Conservation (phyloP, 768 basidiomycete genomes). For the Termitomyces sp. region DNA sequence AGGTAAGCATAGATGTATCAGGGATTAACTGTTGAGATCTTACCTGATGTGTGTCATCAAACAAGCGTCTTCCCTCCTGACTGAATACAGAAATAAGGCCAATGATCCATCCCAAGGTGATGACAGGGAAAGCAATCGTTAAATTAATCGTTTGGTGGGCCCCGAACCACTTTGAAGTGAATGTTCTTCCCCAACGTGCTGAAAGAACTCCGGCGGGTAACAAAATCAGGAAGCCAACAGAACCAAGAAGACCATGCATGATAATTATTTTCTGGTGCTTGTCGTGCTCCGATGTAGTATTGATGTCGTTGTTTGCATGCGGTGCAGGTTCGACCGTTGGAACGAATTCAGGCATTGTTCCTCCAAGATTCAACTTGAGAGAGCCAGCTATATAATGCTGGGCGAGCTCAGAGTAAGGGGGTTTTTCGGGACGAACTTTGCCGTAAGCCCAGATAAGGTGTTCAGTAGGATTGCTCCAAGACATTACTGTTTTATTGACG, state of each 20-base stretch:
- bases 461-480: conserved; percentile 19
- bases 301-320: background rate
- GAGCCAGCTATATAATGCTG: conserved; percentile 29
- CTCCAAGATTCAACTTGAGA: conserved; percentile 27
- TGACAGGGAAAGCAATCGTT: conserved; percentile 41
- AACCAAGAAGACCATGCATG: conserved; percentile 46
- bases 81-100: conserved; percentile 41
- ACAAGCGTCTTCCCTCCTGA: conserved; percentile 25
- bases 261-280: conserved; percentile 39
- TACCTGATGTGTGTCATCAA: conserved; percentile 42
- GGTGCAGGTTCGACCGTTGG: conserved; percentile 10
- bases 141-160: conserved; percentile 47
- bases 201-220: conserved; percentile 48
- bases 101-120: conserved; percentile 42
- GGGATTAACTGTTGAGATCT: background rate
- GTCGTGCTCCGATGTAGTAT: conserved; percentile 11
- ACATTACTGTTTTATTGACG: conserved; percentile 27
- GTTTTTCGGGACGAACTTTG: conserved; percentile 20
- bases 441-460: conserved; percentile 38
- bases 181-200: conserved; percentile 48
- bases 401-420: conserved; percentile 15
- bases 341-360: conserved; percentile 18
- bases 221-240: conserved; percentile 50
- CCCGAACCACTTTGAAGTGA: conserved; percentile 51
- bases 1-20: background rate